Evolutionary conservation across 169 alveolate species (phyloP).

Genomic region (Plasmodium chabaudi): DNA sequence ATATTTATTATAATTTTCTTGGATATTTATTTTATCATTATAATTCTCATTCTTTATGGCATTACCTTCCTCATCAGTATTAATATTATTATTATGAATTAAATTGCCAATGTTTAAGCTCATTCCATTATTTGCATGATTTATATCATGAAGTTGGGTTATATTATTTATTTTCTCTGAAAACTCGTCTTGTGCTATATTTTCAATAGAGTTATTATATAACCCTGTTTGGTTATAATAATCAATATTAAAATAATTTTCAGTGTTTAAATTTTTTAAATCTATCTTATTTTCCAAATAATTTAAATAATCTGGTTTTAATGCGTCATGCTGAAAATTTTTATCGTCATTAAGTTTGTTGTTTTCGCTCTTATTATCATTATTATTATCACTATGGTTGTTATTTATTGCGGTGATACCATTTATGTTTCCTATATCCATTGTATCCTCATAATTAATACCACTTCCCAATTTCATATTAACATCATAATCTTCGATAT

Average conservation of each 20-base stretch:
- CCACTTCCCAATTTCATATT: background rate
- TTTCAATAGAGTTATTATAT: background rate
- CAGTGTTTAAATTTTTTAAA: background rate
- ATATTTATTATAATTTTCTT: constrained; percentile 11
- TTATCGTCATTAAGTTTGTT: too few relatives aligned
- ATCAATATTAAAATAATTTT: constrained; percentile 15
- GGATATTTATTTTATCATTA: background rate
- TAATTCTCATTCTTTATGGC: background rate
- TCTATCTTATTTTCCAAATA: constrained; percentile 4
- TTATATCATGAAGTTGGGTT: background rate
- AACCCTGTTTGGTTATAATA: constrained; percentile 1
- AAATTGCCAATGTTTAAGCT: background rate
- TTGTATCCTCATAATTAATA: too few relatives aligned
- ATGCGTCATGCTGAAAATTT: too few relatives aligned
- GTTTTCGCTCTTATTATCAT: too few relatives aligned
- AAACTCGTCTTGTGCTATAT: background rate
- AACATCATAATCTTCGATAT: constrained; percentile 3
- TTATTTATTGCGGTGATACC: too few relatives aligned
- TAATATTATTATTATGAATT: background rate
- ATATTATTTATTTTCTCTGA: background rate
- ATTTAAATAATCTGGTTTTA: background rate
- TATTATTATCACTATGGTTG: too few relatives aligned
- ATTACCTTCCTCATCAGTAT: background rate
- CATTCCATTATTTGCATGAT: background rate
- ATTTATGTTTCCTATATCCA: too few relatives aligned